Percentiles rank a stretch among this genome's conserved stretches.
phyloP scores from a whole-genome alignment of 2,329 filamentous ascomycete species.

The Fusarium acutatum region DNA sequence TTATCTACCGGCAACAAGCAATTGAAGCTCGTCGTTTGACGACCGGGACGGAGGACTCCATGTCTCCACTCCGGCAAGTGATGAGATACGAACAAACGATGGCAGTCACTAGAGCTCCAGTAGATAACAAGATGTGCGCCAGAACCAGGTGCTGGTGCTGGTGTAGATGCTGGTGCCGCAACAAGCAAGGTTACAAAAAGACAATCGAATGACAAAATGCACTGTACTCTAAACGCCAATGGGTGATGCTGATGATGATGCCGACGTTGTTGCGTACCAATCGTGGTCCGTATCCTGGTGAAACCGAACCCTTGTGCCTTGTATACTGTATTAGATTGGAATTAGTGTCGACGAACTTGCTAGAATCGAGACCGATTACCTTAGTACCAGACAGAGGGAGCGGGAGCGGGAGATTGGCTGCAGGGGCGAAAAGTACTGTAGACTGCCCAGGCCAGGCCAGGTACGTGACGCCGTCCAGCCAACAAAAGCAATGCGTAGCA shows the following conservation, averaged over 20 bases:
- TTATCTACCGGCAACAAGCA: slow-evolving; percentile 60
- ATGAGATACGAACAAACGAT: not conserved
- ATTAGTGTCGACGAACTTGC: slow-evolving; percentile 1
- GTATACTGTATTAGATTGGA: slow-evolving; percentile 14
- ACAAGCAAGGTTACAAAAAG: not conserved
- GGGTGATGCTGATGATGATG: not conserved
- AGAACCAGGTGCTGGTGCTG: not conserved
- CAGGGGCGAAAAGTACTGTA: not conserved
- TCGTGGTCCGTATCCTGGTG: not conserved
- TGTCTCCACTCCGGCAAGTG: slow-evolving; percentile 5
- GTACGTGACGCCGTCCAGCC: slow-evolving; percentile 10
- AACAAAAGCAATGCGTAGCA: slow-evolving; percentile 10
- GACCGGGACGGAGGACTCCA: slow-evolving; percentile 21
- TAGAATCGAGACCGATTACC: not conserved
- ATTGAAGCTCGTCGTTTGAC: slow-evolving; percentile 62
- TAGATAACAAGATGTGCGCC: not conserved
- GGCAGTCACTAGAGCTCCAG: not conserved
- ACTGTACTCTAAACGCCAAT: not conserved
- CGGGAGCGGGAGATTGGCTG: slow-evolving; percentile 12
- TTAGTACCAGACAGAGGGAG: not conserved
- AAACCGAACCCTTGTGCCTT: slow-evolving; percentile 12
- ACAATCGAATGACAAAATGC: not conserved
- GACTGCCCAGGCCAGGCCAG: not conserved
- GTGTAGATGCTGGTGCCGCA: not conserved
- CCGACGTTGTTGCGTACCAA: not conserved